Conservation (phyloP, 2,329 filamentous ascomycete species). For the Claviceps sp. region DNA sequence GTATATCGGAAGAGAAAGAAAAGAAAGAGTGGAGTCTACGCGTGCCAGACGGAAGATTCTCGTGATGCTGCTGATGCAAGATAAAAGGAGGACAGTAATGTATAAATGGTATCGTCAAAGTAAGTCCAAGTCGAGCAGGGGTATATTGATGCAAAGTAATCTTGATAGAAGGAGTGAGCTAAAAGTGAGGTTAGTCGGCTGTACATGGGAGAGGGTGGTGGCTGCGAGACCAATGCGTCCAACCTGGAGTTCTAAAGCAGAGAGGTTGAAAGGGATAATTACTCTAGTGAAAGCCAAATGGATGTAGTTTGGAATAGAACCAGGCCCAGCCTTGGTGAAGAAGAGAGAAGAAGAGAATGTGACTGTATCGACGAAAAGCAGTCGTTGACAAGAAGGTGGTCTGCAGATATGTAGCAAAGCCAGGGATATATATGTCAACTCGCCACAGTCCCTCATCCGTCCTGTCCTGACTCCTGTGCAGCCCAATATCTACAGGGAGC, state of each 20-base stretch:
- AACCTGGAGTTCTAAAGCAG: conserved; percentile 9
- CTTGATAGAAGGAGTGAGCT: no score
- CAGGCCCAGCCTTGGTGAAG: conserved; percentile 23
- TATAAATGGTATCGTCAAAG: conserved; percentile 10
- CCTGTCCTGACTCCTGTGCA: no score
- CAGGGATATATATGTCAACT: no score
- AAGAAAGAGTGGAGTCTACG: conserved; percentile 7
- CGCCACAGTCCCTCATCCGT: no score
- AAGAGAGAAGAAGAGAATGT: conserved; percentile 8
- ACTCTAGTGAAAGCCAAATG: no score
- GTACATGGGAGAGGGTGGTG: no score
- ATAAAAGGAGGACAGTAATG: conserved; percentile 9
- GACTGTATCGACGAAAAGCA: conserved; percentile 17
- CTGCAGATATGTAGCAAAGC: neutral
- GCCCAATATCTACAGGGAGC: no score
- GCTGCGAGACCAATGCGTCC: neutral
- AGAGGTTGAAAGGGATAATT: conserved; percentile 11
- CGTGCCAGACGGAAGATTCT: conserved; percentile 20
- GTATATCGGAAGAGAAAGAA: neutral
- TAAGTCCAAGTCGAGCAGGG: neutral
- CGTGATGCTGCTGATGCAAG: neutral
- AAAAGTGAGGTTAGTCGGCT: no score
- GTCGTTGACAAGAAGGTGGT: conserved; percentile 8
- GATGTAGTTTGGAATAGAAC: conserved; percentile 4
- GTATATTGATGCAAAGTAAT: no score